Evolutionary conservation across 2,329 filamentous ascomycete genomes (phyloP).

Genomic region (Thielaviopsis musarum): DNA sequence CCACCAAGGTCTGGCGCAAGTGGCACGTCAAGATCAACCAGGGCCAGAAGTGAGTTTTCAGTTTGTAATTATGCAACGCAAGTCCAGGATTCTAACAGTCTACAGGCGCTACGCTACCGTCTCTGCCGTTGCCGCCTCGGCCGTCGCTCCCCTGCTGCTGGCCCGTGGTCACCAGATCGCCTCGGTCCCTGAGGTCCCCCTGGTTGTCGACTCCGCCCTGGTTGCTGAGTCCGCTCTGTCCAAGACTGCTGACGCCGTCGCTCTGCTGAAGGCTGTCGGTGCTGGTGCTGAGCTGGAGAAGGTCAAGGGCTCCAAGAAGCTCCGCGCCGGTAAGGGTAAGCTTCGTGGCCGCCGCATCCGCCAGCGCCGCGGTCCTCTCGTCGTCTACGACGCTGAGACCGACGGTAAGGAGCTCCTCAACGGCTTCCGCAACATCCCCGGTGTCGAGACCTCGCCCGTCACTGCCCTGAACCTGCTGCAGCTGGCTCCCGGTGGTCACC

Average conservation of each 20-base stretch:
- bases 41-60: conserved; percentile 69
- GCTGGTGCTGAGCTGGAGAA: conserved; percentile 83
- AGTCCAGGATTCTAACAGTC: conserved; percentile 15
- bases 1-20: conserved; percentile 99
- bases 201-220: conserved; percentile 82
- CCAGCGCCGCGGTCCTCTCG: conserved; percentile 92
- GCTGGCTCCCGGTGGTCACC: conserved; percentile 95
- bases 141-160: conserved; percentile 83
- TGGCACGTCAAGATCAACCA: conserved; percentile 99
- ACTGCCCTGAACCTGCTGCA: conserved; percentile 95
- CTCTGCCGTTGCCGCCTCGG: conserved; percentile 92
- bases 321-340: conserved; percentile 98
- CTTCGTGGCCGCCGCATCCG: conserved; percentile 88
- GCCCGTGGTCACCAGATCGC: conserved; percentile 94
- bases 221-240: conserved; percentile 64
- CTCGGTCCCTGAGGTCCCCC: conserved; percentile 85
- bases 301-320: conserved; percentile 91
- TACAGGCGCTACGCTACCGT: conserved; percentile 85
- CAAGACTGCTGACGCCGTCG: conserved; percentile 78
- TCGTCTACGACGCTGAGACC: conserved; percentile 91
- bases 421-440: conserved; percentile 97
- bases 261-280: conserved; percentile 80
- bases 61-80: background rate
- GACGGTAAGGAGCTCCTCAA: conserved; percentile 88
- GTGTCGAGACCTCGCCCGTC: conserved; percentile 91